Conservation (phyloP, 2,329 filamentous ascomycete genomes). For the Dactylella cylindrospora region DNA sequence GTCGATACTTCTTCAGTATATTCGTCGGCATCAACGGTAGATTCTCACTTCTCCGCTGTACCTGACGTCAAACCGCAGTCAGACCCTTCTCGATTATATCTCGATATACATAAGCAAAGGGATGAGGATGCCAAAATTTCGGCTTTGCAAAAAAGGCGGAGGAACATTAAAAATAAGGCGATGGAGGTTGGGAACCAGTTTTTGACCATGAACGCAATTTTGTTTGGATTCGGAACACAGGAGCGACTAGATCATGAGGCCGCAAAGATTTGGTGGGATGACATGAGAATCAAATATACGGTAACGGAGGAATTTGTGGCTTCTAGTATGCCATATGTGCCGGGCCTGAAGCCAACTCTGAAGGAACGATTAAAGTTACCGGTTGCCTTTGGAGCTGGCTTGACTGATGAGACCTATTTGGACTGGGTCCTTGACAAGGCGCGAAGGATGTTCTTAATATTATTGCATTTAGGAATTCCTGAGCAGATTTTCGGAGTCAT, state of each 20-base stretch:
- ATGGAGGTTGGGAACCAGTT: slow-evolving; percentile 36
- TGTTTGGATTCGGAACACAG: slow-evolving; percentile 41
- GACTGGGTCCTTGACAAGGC: slow-evolving; percentile 74
- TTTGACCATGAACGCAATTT: slow-evolving; percentile 38
- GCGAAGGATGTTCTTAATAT: slow-evolving; percentile 69
- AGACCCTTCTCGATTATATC: slow-evolving; percentile 36
- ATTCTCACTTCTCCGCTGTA: slow-evolving; percentile 35
- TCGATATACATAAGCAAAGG: slow-evolving; percentile 24
- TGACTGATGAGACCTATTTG: slow-evolving; percentile 74
- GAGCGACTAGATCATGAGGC: slow-evolving; percentile 40
- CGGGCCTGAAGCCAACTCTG: slow-evolving; percentile 33
- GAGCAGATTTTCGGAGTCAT: slow-evolving; percentile 75
- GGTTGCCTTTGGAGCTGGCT: slow-evolving; percentile 67
- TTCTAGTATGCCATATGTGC: slow-evolving; percentile 38
- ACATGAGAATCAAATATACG: slow-evolving; percentile 37
- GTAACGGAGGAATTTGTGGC: slow-evolving; percentile 39
- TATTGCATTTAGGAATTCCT: slow-evolving; percentile 68
- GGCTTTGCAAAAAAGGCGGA: slow-evolving; percentile 16
- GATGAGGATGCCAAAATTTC: slow-evolving; percentile 32
- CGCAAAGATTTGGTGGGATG: slow-evolving; percentile 42
- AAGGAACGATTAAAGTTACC: slow-evolving; percentile 61
- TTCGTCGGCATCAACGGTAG: slow-evolving; percentile 31
- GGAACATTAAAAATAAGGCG: slow-evolving; percentile 21
- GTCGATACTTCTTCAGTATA: slow-evolving; percentile 23
- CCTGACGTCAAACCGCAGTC: slow-evolving; percentile 26